Evolutionary conservation across 164 flowering plant genomes (phyloP), one percentile per base, ranked within the genome.

Genomic region (Vitis rupestris): DNA sequence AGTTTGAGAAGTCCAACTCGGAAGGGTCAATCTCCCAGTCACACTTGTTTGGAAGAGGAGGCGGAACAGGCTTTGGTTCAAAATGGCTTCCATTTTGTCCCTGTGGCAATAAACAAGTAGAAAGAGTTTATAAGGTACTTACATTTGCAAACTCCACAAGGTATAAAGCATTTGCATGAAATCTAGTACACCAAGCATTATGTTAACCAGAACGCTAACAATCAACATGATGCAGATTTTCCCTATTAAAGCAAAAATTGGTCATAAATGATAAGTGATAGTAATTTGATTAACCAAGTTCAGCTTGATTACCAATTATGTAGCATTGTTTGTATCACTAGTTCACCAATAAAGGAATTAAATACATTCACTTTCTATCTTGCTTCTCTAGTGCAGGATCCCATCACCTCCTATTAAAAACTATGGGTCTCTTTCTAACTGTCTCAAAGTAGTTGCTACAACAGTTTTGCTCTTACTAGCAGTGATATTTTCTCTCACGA

Each of bases 71-170:
- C 81, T 87, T 93, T 69, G 94, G 94, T 58, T 96, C 99, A 82
- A 89, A 96, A 82, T 96, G 99, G 78, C 99, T 96, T 68, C 99
- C 98, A 81, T 76, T 90, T 84, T 96, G 98, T 27, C 99, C 99
- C 99, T 96, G 90, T 73, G 78, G 50, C 54, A 71, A 37, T 66
- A 59, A 58, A 62, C 5, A 12, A 19, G 50, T 64, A 67, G 48
- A 58, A 11, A 52, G 29, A 70, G 62, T 8, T 53, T 30, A 7
- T 59, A 58, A 58, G 64, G 48, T 13, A 51, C 14, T 31, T 16
- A 8, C 8, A 51, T 19, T 19, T 16, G 11, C 67, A 50, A 64
- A 64, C 2, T 47, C 6, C 49, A 47, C 10, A 64, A 50, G 10
- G 23, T 13, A 16, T 13, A 12, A 37, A 29, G 58, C 58, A 59